Percentiles rank a stretch among this genome's conserved stretches.
phyloP scores from a whole-genome alignment of 176 grass and related monocot species.

The Hyparrhenia diplandra region DNA sequence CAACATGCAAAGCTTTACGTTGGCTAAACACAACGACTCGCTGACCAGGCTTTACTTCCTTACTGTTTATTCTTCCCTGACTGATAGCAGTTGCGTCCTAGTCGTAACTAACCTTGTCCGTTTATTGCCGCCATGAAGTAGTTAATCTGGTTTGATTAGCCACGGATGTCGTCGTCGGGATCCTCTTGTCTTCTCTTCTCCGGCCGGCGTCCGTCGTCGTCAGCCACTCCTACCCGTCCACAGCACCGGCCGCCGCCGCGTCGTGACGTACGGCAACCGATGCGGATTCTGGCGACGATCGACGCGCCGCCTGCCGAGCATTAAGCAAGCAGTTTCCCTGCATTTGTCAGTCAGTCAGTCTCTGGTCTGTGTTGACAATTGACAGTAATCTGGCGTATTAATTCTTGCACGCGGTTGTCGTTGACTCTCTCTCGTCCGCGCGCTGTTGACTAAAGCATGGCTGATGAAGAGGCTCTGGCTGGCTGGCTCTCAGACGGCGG shows the following conservation, averaged over 20 bases:
- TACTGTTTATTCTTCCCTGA: too few relatives aligned
- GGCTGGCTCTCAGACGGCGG: neutral
- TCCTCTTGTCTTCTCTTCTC: neutral
- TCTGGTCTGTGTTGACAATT: neutral
- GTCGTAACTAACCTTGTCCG: neutral
- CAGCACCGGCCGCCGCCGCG: neutral
- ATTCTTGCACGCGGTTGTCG: neutral
- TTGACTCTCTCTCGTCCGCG: neutral
- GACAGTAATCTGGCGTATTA: neutral
- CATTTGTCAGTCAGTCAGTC: neutral
- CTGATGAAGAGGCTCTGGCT: too few relatives aligned
- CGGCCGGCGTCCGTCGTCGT: neutral
- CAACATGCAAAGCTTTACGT: neutral
- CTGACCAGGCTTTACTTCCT: neutral
- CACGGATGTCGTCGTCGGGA: neutral
- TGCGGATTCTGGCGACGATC: too few relatives aligned
- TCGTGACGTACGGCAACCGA: too few relatives aligned
- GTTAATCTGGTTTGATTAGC: constrained; percentile 7
- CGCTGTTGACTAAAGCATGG: neutral
- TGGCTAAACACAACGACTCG: neutral
- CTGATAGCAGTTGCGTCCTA: too few relatives aligned
- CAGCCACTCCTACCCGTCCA: neutral
- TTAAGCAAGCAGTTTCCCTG: too few relatives aligned
- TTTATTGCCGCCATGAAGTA: neutral
- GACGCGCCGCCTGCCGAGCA: too few relatives aligned